Base-by-base conservation (phyloP, 176 grass and related monocot genomes). In the Metroxylon sagu region DNA sequence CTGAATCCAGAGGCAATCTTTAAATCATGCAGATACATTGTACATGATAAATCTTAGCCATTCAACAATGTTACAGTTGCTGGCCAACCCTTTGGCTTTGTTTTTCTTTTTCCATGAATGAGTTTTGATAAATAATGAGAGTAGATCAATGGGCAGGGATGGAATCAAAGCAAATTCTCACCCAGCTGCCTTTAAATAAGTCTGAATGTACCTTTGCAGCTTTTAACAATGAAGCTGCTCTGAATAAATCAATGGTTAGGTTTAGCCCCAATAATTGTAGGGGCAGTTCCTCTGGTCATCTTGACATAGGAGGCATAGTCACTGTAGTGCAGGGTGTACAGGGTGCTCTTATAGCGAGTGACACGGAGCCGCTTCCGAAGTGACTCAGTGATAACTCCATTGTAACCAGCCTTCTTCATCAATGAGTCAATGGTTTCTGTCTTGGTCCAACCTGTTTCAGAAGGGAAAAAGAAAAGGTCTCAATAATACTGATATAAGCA, bases 331-430 rank as follows among this genome's bases (percentile, higher is more conserved):
- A 98, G 83, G 27, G 88, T 92, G 82, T 83, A 81, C 27, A 98
- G 79, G 48, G 88, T 89, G 77, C 88, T 92, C 71, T 98, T 84
- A 59, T 98, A 98, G 76, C 84, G 87, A 18, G 85, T 98, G 30
- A 93, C 68, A 19, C 50, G 60, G 60, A 98, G 60, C 66, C 88
- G 91, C 78, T 89, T 83, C 71, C 94, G 80, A 57, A 93, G 77
- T 52, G 79, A 43, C 26, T 93, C 94, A 0, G 49, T 85, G 57
- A 98, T 93, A 30, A 28, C 23, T 16, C 94, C 82, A 53, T 89
- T 85, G 35, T 92, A 98, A 30, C 94, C 94, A 0, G 94, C 81
- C 71, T 98, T 98, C 75, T 81, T 85, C 94, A 98, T 89, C 39
- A 98, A 79, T 3, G 94, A 89, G 74, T 98, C 88, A 23, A 98